Conservation (phyloP, 2,329 filamentous ascomycete species). For the Fusarium beomiforme region DNA sequence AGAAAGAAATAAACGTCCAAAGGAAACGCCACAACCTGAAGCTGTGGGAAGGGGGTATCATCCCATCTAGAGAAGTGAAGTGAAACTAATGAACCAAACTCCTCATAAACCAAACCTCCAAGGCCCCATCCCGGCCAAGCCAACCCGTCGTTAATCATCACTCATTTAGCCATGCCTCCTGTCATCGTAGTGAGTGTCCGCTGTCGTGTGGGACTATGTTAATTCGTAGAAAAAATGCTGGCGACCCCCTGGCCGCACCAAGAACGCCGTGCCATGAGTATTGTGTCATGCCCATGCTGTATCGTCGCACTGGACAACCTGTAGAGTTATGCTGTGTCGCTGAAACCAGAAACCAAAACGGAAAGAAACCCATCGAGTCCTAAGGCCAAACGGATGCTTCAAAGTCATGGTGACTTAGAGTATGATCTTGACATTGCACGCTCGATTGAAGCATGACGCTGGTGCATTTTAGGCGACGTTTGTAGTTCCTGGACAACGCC, state of each 20-base stretch:
- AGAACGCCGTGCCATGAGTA: conserved; percentile 39
- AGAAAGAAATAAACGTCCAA: conserved; percentile 5
- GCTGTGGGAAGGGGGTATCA: conserved; percentile 50
- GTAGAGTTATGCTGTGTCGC: conserved; percentile 30
- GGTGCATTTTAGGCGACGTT: conserved; percentile 67
- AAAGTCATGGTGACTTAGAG: conserved; percentile 45
- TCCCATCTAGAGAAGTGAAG: conserved; percentile 51
- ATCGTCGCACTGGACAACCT: conserved; percentile 31
- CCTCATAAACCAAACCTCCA: conserved; percentile 21
- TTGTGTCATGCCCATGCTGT: conserved; percentile 26
- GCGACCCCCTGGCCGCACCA: conserved; percentile 19
- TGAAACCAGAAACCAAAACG: conserved; percentile 29
- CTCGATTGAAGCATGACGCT: conserved; percentile 71
- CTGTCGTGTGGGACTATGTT: conserved; percentile 24
- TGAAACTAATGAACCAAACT: conserved; percentile 35
- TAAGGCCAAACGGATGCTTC: conserved; percentile 7
- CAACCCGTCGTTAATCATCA: conserved; percentile 42
- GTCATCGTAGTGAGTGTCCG: conserved; percentile 12
- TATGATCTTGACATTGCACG: conserved; percentile 57
- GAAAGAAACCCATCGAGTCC: conserved; percentile 32
- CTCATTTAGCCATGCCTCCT: conserved; percentile 35
- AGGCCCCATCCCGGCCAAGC: conserved; percentile 20
- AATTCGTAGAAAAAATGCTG: conserved; percentile 36
- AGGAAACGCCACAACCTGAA: conserved; percentile 28
- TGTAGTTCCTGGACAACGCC: conserved; percentile 72